Percentiles rank a stretch among this genome's conserved stretches.
phyloP scores from a whole-genome alignment of 2,329 filamentous ascomycete species.

The Fusarium sp. region DNA sequence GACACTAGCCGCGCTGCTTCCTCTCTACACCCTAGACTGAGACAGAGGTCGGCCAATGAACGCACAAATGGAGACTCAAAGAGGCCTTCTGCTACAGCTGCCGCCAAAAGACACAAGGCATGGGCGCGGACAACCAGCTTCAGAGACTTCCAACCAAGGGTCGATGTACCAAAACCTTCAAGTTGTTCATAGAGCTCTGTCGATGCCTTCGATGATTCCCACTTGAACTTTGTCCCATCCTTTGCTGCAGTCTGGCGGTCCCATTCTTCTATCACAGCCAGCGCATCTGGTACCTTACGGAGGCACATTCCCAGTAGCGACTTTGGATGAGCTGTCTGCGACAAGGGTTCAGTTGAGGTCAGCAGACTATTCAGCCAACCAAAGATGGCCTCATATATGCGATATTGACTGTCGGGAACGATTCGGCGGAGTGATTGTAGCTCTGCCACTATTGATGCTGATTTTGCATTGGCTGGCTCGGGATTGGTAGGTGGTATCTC shows the following conservation, averaged over 20 bases:
- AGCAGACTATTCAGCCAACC: conserved; percentile 48
- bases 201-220: conserved; percentile 44
- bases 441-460: conserved; percentile 33
- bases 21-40: conserved; percentile 40
- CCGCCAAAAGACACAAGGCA: conserved; percentile 44
- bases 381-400: conserved; percentile 51
- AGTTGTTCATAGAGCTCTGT: conserved; percentile 52
- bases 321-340: conserved; percentile 42
- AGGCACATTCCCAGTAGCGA: conserved; percentile 54
- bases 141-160: conserved; percentile 50
- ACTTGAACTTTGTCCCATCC: conserved; percentile 41
- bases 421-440: conserved; percentile 42
- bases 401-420: conserved; percentile 42
- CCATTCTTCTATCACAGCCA: conserved; percentile 50
- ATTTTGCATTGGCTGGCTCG: conserved; percentile 2
- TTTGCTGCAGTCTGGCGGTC: conserved; percentile 43
- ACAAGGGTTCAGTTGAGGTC: conserved; percentile 41
- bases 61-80: conserved; percentile 46
- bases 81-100: conserved; percentile 48
- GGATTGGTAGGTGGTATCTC: conserved; percentile 2
- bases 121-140: conserved; percentile 50
- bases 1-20: conserved; percentile 47
- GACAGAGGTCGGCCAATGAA: conserved; percentile 47
- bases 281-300: conserved; percentile 46
- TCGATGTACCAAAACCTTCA: conserved; percentile 46